Evolutionary conservation across 345 rosid species (phyloP).

Genomic region (Sonneratia alba): DNA sequence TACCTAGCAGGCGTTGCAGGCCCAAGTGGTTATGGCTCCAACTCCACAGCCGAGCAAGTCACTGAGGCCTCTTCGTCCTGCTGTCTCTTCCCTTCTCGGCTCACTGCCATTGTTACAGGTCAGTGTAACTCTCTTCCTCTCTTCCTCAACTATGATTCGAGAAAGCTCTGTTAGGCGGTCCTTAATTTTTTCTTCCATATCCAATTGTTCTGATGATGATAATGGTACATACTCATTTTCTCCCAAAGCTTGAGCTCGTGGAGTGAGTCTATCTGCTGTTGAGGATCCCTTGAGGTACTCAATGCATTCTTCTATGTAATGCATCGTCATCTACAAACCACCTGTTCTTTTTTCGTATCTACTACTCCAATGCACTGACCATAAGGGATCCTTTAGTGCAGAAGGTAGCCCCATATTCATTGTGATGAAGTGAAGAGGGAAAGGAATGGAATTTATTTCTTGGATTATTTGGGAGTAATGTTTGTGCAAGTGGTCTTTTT

Average conservation of each 20-base stretch:
- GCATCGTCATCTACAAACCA: too few relatives aligned
- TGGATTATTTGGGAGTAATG: too few relatives aligned
- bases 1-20: conserved; percentile 90
- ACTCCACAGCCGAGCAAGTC: conserved; percentile 81
- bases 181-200: not conserved
- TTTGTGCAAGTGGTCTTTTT: too few relatives aligned
- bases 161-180: not conserved
- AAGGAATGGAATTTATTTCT: too few relatives aligned
- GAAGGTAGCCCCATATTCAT: too few relatives aligned
- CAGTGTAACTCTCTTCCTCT: not conserved
- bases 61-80: conserved; percentile 21
- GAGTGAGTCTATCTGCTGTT: not conserved
- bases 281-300: not conserved
- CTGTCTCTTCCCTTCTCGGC: conserved; percentile 15
- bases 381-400: too few relatives aligned
- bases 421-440: too few relatives aligned
- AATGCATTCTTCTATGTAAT: too few relatives aligned
- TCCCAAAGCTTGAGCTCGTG: too few relatives aligned
- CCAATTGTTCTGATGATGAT: not conserved
- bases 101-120: conserved; percentile 73
- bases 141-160: not conserved
- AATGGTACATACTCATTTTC: too few relatives aligned
- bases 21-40: conserved; percentile 95
- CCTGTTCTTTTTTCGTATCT: too few relatives aligned
- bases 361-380: too few relatives aligned